Evolutionary conservation across 305 asterid genomes (phyloP).

Genomic region (Fraxinus nigra): DNA sequence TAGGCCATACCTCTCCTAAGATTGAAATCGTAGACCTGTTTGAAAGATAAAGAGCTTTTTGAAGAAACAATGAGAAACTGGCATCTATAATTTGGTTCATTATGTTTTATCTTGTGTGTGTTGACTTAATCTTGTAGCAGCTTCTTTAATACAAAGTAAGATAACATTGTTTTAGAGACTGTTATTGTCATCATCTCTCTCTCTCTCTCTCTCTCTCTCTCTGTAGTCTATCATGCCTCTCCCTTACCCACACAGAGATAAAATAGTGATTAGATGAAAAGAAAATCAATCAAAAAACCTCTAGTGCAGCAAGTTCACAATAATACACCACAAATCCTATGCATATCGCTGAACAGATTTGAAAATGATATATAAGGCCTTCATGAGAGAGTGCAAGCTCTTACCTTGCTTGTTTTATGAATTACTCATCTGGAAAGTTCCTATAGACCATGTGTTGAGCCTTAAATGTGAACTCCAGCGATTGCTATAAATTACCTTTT

Average conservation of each 20-base stretch:
- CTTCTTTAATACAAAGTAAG: neutral
- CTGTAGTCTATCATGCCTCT: no score
- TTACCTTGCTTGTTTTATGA: constrained; percentile 8
- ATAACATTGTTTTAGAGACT: neutral
- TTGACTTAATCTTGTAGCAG: constrained; percentile 10
- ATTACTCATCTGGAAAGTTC: constrained; percentile 16
- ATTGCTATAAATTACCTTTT: neutral
- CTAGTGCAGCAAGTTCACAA: neutral
- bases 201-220: neutral
- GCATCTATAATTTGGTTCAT: neutral
- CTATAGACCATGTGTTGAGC: constrained; percentile 2
- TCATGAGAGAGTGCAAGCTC: constrained; percentile 5
- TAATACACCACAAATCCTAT: neutral
- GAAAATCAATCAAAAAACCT: neutral
- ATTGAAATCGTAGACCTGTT: neutral
- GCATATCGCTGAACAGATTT: neutral
- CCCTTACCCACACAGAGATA: no score
- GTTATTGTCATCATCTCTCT: neutral
- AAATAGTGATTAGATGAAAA: neutral
- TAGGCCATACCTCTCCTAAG: neutral
- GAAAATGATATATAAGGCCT: constrained; percentile 3
- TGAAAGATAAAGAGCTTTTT: neutral
- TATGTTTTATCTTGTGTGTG: neutral
- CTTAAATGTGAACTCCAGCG: neutral
- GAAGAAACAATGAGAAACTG: neutral